Conservation (phyloP, 2,329 filamentous ascomycete genomes). For the Xylariales sp. region DNA sequence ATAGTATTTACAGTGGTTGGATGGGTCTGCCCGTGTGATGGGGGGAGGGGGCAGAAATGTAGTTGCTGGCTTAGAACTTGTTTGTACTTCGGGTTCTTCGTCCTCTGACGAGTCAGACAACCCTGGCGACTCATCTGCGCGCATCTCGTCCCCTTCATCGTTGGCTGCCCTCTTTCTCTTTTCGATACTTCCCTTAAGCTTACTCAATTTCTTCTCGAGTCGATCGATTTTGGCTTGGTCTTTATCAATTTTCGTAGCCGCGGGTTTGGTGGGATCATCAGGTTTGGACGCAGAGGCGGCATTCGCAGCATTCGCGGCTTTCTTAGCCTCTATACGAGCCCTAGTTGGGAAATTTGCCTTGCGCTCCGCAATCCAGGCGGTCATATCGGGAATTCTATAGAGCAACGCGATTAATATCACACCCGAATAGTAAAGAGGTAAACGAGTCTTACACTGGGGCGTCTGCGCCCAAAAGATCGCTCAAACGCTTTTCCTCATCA, state of each 20-base stretch:
- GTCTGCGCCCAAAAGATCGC: slow-evolving; percentile 66
- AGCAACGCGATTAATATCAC: slow-evolving; percentile 30
- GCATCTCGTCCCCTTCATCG: slow-evolving; percentile 75
- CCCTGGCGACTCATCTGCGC: slow-evolving; percentile 55
- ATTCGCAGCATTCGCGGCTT: slow-evolving; percentile 60
- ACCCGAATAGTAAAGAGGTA: slow-evolving; percentile 13
- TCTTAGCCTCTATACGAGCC: slow-evolving; percentile 73
- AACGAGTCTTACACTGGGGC: slow-evolving; percentile 62
- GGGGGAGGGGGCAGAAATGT: slow-evolving; percentile 58
- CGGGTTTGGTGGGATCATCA: slow-evolving; percentile 55
- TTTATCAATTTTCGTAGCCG: slow-evolving; percentile 62
- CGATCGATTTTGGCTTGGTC: slow-evolving; percentile 63
- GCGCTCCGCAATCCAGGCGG: slow-evolving; percentile 83
- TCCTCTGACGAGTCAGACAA: slow-evolving; percentile 65
- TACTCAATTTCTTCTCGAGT: slow-evolving; percentile 72
- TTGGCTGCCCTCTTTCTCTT: slow-evolving; percentile 76
- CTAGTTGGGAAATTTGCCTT: slow-evolving; percentile 84
- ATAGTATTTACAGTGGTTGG: slow-evolving; percentile 77
- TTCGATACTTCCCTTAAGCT: slow-evolving; percentile 73
- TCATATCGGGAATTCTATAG: slow-evolving; percentile 73
- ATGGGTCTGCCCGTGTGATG: slow-evolving; percentile 67
- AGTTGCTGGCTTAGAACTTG: slow-evolving; percentile 58
- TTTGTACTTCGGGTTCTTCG: slow-evolving; percentile 68
- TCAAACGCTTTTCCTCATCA: slow-evolving; percentile 74
- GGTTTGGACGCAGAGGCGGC: slow-evolving; percentile 69